Evolutionary conservation across 2,329 filamentous ascomycete species (phyloP), one percentile per base, ranked within the genome.

Genomic region (Akanthomyces uredinophilus): DNA sequence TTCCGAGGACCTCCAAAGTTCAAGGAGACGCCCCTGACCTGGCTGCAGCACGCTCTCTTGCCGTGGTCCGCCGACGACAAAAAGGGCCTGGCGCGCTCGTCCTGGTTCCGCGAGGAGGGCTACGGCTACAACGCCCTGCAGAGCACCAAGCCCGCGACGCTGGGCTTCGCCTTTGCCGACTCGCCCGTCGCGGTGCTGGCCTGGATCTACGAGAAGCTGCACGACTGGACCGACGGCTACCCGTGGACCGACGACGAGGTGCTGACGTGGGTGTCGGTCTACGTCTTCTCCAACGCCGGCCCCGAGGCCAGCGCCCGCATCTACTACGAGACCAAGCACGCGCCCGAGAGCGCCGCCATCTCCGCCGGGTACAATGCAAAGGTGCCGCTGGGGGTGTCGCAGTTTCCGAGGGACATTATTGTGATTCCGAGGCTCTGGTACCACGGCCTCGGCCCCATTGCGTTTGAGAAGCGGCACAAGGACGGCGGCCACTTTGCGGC

Each of bases 191-290:
- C 82, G 0, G 75, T 90, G 5, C 77, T 92, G 1, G 84, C 87
- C 0, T 92, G 89, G 89, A 86, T 92, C 54, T 88, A 88, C 66
- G 90, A 92, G 73, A 92, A 92, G 72, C 74, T 92, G 57, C 84
- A 88, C 68, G 86, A 89, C 68, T 92, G 89, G 89, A 85, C 86
- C 0, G 88, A 92, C 69, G 67, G 66, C 1, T 91, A 91, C 70
- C 77, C 83, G 0, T 92, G 88, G 88, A 87, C 84, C 0, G 85
- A 90, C 66, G 87, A 91, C 60, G 88, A 91, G 75, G 80, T 91
- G 16, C 76, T 89, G 39, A 90, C 86, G 0, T 92, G 88, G 89
- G 74, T 91, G 1, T 83, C 79, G 61, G 81, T 92, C 49, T 92
- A 91, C 71, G 84, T 81, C 72, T 91, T 91, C 59, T 85, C 83